These are phyloP conservation scores for Sesbania bispinosa DNA, from an alignment of 306 rosid species.

Conservation along the genomic window DNA sequence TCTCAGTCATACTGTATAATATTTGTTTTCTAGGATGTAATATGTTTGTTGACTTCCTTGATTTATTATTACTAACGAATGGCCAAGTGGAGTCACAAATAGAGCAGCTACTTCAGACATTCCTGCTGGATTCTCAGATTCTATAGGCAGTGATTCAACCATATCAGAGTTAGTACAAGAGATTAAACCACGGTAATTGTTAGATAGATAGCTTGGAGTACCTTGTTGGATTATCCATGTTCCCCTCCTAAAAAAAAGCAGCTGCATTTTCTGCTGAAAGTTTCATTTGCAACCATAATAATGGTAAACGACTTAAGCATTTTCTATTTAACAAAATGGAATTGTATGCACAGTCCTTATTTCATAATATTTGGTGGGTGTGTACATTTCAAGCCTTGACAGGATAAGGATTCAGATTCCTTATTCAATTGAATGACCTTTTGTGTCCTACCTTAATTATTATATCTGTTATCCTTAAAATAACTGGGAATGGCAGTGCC, in stretches of 20 bases:
- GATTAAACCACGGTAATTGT: conserved; percentile 88
- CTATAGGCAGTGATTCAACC: conserved; percentile 54
- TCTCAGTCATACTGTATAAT: not conserved
- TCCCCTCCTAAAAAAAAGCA: not conserved
- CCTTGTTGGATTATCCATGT: not conserved
- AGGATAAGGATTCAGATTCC: not conserved
- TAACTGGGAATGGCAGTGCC: conserved; percentile 4
- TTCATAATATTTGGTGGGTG: not conserved
- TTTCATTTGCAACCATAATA: not conserved
- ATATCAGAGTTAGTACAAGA: conserved; percentile 78
- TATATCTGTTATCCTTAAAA: conserved; percentile 1
- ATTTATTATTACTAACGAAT: conserved; percentile 71
- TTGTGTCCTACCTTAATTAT: not conserved
- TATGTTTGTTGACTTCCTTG: conserved; percentile 46
- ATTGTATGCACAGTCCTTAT: not conserved
- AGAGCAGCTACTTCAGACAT: conserved; percentile 50
- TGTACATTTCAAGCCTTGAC: not conserved
- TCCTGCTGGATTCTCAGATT: conserved; percentile 65
- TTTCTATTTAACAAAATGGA: not conserved
- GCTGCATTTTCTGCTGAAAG: not conserved
- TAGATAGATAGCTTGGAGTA: not conserved
- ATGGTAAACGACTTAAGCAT: not conserved
- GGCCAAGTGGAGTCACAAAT: conserved; percentile 79
- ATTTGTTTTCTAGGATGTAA: conserved; percentile 17
- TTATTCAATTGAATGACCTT: not conserved